Conservation (phyloP, 2,329 filamentous ascomycete genomes). For the Lojkania enalia region DNA sequence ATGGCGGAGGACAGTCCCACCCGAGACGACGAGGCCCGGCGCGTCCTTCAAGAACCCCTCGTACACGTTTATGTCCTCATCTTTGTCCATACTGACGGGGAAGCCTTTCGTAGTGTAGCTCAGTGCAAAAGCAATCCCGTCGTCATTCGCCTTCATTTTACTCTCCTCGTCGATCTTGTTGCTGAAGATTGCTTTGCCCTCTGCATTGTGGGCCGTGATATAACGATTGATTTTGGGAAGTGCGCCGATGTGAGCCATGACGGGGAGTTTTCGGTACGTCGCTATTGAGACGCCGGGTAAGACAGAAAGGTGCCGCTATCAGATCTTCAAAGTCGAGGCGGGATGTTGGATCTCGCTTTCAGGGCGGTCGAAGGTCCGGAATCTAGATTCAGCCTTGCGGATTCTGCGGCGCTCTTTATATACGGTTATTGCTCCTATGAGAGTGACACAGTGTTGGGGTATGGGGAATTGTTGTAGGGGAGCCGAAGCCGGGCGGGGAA, state of each 20-base stretch:
- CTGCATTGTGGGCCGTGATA: conserved; percentile 41
- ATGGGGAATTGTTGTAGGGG: conserved; percentile 3
- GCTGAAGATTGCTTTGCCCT: conserved; percentile 44
- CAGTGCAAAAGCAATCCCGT: conserved; percentile 54
- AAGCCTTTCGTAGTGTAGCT: conserved; percentile 55
- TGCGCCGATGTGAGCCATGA: conserved; percentile 12
- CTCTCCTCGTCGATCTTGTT: conserved; percentile 40
- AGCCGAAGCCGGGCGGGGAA: conserved; percentile 13
- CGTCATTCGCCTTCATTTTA: conserved; percentile 44
- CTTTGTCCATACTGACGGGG: conserved; percentile 51
- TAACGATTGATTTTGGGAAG: conserved; percentile 41
- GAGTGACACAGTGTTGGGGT: background rate
- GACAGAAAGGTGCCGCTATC: too few relatives aligned
- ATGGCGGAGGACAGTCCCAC: conserved; percentile 52
- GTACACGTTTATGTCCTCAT: conserved; percentile 54
- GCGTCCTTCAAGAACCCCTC: conserved; percentile 48
- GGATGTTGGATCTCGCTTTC: too few relatives aligned
- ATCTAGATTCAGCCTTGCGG: too few relatives aligned
- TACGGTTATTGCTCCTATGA: too few relatives aligned
- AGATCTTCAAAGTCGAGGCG: too few relatives aligned
- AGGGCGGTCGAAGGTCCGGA: too few relatives aligned
- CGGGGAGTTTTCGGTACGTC: too few relatives aligned
- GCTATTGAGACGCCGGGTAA: too few relatives aligned
- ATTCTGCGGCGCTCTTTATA: too few relatives aligned
- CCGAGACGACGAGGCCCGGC: conserved; percentile 55